A percentile compares a stretch with the other conserved stretches of the same genome.
Evolutionary conservation across 805 yeast genomes (phyloP).

Genomic region (Danielia oregonensis): DNA sequence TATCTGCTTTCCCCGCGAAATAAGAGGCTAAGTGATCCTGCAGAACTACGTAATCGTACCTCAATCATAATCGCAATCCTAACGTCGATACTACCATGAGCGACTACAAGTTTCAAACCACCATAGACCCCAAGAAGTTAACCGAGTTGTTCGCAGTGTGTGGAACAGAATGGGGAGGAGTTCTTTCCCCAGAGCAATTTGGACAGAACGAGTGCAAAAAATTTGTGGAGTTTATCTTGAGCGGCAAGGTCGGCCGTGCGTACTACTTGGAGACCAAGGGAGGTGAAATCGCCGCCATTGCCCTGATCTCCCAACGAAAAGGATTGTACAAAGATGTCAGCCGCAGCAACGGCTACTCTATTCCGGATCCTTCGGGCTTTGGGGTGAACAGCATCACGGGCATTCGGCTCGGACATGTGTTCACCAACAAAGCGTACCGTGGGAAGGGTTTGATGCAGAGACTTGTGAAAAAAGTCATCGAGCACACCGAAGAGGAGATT

Average conservation of each 20-base stretch:
- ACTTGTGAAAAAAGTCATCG: constrained; percentile 26
- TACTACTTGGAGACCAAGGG: constrained; percentile 24
- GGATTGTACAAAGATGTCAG: constrained; percentile 30
- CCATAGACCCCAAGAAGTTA: constrained; percentile 23
- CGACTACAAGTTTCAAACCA: constrained; percentile 13
- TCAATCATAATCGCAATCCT: no score
- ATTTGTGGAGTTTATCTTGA: constrained; percentile 12
- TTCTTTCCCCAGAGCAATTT: constrained; percentile 19
- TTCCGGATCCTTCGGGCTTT: constrained; percentile 28
- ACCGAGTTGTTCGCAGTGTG: constrained; percentile 18
- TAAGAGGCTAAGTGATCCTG: no score
- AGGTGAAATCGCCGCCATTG: constrained; percentile 20
- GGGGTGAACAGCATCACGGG: constrained; percentile 32
- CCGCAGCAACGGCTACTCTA: constrained; percentile 19
- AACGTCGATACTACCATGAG: constrained; percentile 14
- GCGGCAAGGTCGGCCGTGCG: constrained; percentile 20
- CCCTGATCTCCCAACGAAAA: constrained; percentile 20
- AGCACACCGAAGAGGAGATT: constrained; percentile 28
- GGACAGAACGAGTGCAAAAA: constrained; percentile 17
- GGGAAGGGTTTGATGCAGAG: constrained; percentile 27
- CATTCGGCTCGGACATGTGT: constrained; percentile 25
- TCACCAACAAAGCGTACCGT: constrained; percentile 23
- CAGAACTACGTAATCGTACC: no score
- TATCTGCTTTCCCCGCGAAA: no score
- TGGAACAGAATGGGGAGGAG: constrained; percentile 24